Evolutionary conservation across 1,284 basidiomycete species (phyloP).

Genomic region (Psilocybe mexicana): DNA sequence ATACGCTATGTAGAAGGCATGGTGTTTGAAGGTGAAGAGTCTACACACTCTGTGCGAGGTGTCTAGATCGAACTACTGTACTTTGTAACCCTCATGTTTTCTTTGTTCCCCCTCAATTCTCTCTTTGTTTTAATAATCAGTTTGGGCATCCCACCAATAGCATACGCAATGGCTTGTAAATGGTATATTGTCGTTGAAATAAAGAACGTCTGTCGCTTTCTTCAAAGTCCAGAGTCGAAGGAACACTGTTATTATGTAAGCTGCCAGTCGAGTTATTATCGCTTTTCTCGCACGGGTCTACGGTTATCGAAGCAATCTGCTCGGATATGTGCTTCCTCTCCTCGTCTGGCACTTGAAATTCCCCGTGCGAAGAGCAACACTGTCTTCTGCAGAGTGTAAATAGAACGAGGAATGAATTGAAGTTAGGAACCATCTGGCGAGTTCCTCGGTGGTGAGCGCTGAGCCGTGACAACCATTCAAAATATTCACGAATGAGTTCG

Average conservation of each 20-base stretch:
- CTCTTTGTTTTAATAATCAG: slow-evolving; percentile 33
- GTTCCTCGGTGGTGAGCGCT: no score
- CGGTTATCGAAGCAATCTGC: neutral
- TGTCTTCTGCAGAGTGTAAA: no score
- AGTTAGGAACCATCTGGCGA: no score
- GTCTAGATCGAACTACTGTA: slow-evolving; percentile 31
- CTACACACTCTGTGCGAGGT: slow-evolving; percentile 23
- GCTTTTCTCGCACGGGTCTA: neutral
- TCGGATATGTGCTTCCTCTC: no score
- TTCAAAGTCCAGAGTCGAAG: neutral
- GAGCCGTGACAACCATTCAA: no score
- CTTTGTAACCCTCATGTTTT: slow-evolving; percentile 34
- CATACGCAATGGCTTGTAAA: slow-evolving; percentile 11
- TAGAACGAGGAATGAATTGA: no score
- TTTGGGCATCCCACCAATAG: slow-evolving; percentile 24
- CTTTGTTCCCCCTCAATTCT: slow-evolving; percentile 21
- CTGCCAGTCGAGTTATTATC: neutral
- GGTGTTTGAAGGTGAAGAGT: slow-evolving; percentile 20
- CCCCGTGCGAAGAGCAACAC: no score
- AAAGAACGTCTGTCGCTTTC: neutral
- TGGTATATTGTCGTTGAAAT: slow-evolving; percentile 1
- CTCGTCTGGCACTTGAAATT: no score
- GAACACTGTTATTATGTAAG: neutral
- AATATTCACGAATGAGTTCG: no score
- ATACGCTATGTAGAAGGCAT: slow-evolving; percentile 40